A percentile compares a stretch with the other conserved stretches of the same genome.
Conservation (phyloP, 2,329 filamentous ascomycete genomes). For the Neonectria magnoliae region DNA sequence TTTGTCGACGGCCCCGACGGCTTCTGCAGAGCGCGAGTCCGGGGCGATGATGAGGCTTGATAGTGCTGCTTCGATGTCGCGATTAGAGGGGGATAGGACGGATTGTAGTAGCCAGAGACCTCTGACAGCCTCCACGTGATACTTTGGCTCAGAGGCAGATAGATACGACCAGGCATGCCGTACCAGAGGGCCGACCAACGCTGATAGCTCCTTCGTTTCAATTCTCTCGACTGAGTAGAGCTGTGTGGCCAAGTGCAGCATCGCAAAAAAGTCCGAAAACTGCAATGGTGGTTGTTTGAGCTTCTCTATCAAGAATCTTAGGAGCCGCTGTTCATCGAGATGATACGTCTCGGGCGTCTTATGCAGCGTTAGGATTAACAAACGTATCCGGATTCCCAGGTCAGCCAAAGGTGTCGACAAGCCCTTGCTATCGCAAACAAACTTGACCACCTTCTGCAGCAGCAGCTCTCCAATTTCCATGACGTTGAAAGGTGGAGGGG, state of each 20-base stretch:
- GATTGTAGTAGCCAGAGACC: conserved; percentile 87
- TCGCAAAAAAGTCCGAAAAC: conserved; percentile 67
- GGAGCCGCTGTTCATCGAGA: conserved; percentile 57
- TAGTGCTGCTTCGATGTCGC: conserved; percentile 83
- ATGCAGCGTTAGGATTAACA: conserved; percentile 67
- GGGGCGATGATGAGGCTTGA: conserved; percentile 72
- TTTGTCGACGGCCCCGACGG: conserved; percentile 62
- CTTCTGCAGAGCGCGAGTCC: conserved; percentile 41
- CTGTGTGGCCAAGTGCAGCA: conserved; percentile 66
- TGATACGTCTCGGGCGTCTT: conserved; percentile 59
- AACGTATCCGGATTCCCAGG: conserved; percentile 66
- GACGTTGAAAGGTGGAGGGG: conserved; percentile 67
- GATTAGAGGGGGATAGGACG: conserved; percentile 71
- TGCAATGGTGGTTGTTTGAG: conserved; percentile 54
- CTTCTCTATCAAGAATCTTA: conserved; percentile 62
- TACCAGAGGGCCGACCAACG: conserved; percentile 75
- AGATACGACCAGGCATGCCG: conserved; percentile 81
- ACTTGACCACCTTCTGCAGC: conserved; percentile 66
- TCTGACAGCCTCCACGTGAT: conserved; percentile 91
- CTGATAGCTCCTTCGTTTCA: conserved; percentile 62
- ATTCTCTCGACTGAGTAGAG: conserved; percentile 66
- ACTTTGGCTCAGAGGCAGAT: conserved; percentile 85
- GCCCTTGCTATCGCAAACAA: conserved; percentile 59
- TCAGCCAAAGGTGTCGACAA: conserved; percentile 55
- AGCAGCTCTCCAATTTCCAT: conserved; percentile 69